These are phyloP conservation scores for Purpureocillium takamizusanense DNA, from an alignment of 2,329 filamentous ascomycete genomes.

Conservation along the genomic window DNA sequence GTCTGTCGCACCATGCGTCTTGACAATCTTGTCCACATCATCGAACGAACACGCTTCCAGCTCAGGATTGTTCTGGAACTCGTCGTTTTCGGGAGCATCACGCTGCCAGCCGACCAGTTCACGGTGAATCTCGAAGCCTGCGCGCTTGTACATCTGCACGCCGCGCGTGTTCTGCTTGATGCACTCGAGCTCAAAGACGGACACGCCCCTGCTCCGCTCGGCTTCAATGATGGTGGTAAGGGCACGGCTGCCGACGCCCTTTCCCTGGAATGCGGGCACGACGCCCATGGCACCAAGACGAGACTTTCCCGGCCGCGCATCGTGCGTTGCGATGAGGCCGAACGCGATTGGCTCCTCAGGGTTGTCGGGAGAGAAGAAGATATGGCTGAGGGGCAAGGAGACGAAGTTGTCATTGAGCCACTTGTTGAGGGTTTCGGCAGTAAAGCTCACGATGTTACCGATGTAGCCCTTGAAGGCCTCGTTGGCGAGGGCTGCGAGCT, in stretches of 20 bases:
- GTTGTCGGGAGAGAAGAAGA: slow-evolving; percentile 4
- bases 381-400: slow-evolving; percentile 4
- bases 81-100: neutral
- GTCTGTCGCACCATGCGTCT: slow-evolving; percentile 5
- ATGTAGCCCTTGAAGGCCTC: slow-evolving; percentile 9
- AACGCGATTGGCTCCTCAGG: slow-evolving; percentile 8
- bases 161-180: slow-evolving; percentile 10
- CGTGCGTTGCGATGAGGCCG: slow-evolving; percentile 9
- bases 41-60: slow-evolving; percentile 5
- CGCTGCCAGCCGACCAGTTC: slow-evolving; percentile 9
- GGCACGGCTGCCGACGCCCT: slow-evolving; percentile 8
- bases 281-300: slow-evolving; percentile 13
- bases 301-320: slow-evolving; percentile 9
- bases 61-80: neutral
- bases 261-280: slow-evolving; percentile 6
- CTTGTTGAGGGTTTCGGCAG: slow-evolving; percentile 2
- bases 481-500: slow-evolving; percentile 8
- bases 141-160: slow-evolving; percentile 8
- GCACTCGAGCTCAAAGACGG: slow-evolving; percentile 11
- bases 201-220: slow-evolving; percentile 5
- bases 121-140: slow-evolving; percentile 9
- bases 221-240: slow-evolving; percentile 5
- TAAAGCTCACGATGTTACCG: slow-evolving; percentile 3
- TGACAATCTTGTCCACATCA: slow-evolving; percentile 7
- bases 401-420: slow-evolving; percentile 6